Evolutionary conservation across 805 yeast genomes (phyloP).

Genomic region (Kluyveromyces aestuarii): DNA sequence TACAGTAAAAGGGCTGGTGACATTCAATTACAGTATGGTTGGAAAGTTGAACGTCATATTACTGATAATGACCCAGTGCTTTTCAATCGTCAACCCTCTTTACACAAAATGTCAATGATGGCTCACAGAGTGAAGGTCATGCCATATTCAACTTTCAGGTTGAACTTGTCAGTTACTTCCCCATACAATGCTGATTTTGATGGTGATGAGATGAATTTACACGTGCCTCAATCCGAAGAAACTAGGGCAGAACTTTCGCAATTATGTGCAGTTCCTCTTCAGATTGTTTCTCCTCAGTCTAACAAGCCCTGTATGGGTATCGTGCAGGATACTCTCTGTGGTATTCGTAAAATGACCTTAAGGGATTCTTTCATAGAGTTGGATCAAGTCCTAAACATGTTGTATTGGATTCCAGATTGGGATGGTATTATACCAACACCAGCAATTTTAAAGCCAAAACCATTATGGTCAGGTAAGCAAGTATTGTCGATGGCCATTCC

Average conservation of each 20-base stretch:
- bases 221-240: conserved; percentile 97
- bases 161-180: conserved; percentile 93
- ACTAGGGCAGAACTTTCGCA: conserved; percentile 94
- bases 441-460: conserved; percentile 87
- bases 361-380: conserved; percentile 83
- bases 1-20: conserved; percentile 98
- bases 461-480: conserved; percentile 97
- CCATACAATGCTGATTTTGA: conserved; percentile 99
- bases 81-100: conserved; percentile 97
- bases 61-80: conserved; percentile 97
- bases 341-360: conserved; percentile 89
- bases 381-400: conserved; percentile 92
- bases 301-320: conserved; percentile 99
- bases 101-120: conserved; percentile 99
- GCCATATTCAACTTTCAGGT: conserved; percentile 97
- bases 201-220: conserved; percentile 99
- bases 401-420: conserved; percentile 98
- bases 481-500: conserved; percentile 88
- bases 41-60: conserved; percentile 98
- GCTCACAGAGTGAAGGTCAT: conserved; percentile 96
- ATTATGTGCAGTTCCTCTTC: conserved; percentile 94
- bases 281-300: conserved; percentile 96
- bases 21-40: conserved; percentile 93
- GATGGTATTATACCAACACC: conserved; percentile 97
- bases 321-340: conserved; percentile 97